Evolutionary conservation across 495 filamentous ascomycete species (phyloP).

Genomic region (Aspergillus saccharolyticus): DNA sequence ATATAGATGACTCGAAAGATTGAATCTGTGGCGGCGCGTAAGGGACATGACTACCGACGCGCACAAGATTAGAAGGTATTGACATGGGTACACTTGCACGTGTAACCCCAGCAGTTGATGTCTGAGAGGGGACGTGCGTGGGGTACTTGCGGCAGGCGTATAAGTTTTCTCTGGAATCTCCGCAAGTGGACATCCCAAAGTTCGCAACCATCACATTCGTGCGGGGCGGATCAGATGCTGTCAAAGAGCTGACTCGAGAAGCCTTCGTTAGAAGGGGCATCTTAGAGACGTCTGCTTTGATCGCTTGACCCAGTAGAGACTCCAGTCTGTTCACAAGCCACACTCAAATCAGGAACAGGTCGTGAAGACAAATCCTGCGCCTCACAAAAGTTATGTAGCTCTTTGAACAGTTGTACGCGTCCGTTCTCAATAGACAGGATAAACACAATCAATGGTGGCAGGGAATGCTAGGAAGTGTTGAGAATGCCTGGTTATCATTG

Average conservation of each 20-base stretch:
- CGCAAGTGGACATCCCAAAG: constrained; percentile 44
- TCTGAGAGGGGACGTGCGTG: constrained; percentile 52
- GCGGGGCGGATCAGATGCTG: constrained; percentile 50
- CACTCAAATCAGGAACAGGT: constrained; percentile 5
- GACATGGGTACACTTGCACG: constrained; percentile 46
- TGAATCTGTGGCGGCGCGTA: constrained; percentile 51
- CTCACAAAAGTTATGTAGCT: not conserved
- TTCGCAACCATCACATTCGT: constrained; percentile 53
- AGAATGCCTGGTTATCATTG: constrained; percentile 3
- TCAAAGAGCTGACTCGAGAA: constrained; percentile 43
- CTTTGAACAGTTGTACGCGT: not conserved
- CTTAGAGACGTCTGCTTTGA: constrained; percentile 41
- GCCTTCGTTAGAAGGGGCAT: constrained; percentile 56
- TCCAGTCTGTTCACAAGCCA: constrained; percentile 21
- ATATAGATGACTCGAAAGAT: constrained; percentile 46
- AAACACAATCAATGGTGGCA: not conserved
- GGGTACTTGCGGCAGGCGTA: constrained; percentile 47
- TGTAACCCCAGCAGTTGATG: constrained; percentile 43
- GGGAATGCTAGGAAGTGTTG: not conserved
- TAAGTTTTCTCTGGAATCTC: constrained; percentile 26
- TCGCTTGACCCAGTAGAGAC: constrained; percentile 5
- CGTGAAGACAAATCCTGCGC: not conserved
- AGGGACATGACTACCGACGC: constrained; percentile 52
- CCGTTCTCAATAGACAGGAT: not conserved
- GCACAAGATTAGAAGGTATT: constrained; percentile 56